Conservation (phyloP, 331 rosid species). For the Saraca asoca region DNA sequence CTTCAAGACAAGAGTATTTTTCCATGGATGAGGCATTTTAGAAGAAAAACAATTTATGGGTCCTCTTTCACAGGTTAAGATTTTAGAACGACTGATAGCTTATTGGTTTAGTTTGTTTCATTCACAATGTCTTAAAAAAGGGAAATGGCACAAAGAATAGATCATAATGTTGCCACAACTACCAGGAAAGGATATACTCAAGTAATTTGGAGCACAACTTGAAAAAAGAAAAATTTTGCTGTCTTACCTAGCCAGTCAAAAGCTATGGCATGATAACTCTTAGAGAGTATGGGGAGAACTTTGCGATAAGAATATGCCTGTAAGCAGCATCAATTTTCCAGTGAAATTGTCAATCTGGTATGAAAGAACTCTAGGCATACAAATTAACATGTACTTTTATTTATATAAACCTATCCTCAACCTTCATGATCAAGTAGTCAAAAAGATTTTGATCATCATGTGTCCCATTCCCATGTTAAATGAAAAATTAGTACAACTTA, state of each 20-base stretch:
- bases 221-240: slow-evolving; percentile 17
- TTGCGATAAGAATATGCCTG: slow-evolving; percentile 92
- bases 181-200: not conserved
- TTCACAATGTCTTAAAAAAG: not conserved
- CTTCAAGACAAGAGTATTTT: no score
- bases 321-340: slow-evolving; percentile 29
- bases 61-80: no score
- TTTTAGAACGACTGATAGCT: no score
- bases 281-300: slow-evolving; percentile 75
- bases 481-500: no score
- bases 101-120: not conserved
- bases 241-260: slow-evolving; percentile 89
- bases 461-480: no score
- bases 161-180: slow-evolving; percentile 2
- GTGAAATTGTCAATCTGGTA: slow-evolving; percentile 14
- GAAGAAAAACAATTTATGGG: no score
- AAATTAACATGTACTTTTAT: not conserved
- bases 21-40: no score
- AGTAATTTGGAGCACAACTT: slow-evolving; percentile 14
- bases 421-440: not conserved
- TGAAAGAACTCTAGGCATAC: not conserved
- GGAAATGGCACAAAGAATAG: slow-evolving; percentile 23
- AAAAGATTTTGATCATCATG: no score
- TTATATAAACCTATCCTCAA: not conserved
- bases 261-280: slow-evolving; percentile 58